Evolutionary conservation across 108 stramenopile species (phyloP).

Genomic region (Asterionellopsis glacialis): DNA sequence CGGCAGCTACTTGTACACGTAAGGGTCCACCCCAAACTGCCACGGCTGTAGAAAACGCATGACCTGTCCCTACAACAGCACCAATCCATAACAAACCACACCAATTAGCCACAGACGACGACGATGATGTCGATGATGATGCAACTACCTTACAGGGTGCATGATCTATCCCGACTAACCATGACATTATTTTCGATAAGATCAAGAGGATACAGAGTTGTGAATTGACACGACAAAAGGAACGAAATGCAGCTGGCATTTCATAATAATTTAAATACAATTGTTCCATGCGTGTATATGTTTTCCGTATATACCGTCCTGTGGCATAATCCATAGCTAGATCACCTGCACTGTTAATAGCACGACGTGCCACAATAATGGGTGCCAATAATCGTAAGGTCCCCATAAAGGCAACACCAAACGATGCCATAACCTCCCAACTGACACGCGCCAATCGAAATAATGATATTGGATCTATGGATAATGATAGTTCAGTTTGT

Average conservation of each 20-base stretch:
- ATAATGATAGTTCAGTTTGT: constrained; percentile 12
- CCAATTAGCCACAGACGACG: constrained; percentile 17
- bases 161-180: constrained; percentile 26
- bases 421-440: neutral
- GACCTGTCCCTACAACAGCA: constrained; percentile 46
- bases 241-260: constrained; percentile 46
- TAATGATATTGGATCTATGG: constrained; percentile 17
- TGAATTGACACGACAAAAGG: constrained; percentile 23
- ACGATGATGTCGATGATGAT: no score
- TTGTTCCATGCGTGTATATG: constrained; percentile 41
- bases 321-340: constrained; percentile 43
- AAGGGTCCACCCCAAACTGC: constrained; percentile 55
- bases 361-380: constrained; percentile 34
- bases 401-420: constrained; percentile 18
- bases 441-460: constrained; percentile 2
- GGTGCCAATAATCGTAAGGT: constrained; percentile 38
- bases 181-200: constrained; percentile 23
- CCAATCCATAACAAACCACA: constrained; percentile 65
- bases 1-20: constrained; percentile 39
- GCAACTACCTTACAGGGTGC: constrained; percentile 12
- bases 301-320: constrained; percentile 54
- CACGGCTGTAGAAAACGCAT: constrained; percentile 35
- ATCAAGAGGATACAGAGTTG: constrained; percentile 44
- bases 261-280: constrained; percentile 51
- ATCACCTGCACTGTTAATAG: constrained; percentile 9